These are phyloP conservation scores for Tylopilus intermedius DNA, from an alignment of 768 basidiomycete genomes.

Conservation along the genomic window DNA sequence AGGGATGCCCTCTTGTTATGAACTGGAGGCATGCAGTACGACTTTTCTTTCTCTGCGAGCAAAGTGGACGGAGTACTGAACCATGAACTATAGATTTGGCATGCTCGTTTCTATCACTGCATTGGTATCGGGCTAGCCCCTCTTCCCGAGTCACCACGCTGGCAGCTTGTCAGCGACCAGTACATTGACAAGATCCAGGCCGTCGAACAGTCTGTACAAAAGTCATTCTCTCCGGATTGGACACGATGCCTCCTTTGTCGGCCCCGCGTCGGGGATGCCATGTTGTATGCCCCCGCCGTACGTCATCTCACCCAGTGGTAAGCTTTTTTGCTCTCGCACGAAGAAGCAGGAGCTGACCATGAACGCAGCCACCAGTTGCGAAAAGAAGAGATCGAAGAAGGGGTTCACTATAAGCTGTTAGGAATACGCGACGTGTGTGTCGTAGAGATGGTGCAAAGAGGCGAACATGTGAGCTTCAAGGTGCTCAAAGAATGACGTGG, in stretches of 20 bases:
- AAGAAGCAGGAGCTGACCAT: neutral
- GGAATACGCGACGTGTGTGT: neutral
- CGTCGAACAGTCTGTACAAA: conserved; percentile 1
- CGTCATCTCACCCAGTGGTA: conserved; percentile 2
- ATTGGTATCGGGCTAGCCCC: neutral
- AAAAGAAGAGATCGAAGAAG: neutral
- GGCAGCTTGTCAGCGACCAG: conserved; percentile 9
- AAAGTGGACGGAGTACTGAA: neutral
- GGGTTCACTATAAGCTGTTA: conserved; percentile 1
- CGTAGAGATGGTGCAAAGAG: conserved; percentile 1
- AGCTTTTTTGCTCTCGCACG: neutral
- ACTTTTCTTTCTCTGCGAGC: neutral
- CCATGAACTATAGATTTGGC: conserved; percentile 5
- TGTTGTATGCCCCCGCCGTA: neutral
- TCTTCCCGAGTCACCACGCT: conserved; percentile 4
- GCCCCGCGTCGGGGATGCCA: conserved; percentile 5
- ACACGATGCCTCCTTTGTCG: conserved; percentile 10
- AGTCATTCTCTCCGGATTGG: neutral
- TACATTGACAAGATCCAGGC: conserved; percentile 6
- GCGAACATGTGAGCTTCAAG: conserved; percentile 1
- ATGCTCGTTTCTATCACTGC: conserved; percentile 7
- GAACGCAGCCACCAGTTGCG: conserved; percentile 3
- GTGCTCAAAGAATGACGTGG: conserved; percentile 7
- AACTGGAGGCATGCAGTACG: conserved; percentile 13
- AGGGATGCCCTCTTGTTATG: neutral